Percentiles rank a stretch among this genome's conserved stretches.
Evolutionary conservation across 495 filamentous ascomycete genomes (phyloP).

Genomic region (Penicillium silybi): DNA sequence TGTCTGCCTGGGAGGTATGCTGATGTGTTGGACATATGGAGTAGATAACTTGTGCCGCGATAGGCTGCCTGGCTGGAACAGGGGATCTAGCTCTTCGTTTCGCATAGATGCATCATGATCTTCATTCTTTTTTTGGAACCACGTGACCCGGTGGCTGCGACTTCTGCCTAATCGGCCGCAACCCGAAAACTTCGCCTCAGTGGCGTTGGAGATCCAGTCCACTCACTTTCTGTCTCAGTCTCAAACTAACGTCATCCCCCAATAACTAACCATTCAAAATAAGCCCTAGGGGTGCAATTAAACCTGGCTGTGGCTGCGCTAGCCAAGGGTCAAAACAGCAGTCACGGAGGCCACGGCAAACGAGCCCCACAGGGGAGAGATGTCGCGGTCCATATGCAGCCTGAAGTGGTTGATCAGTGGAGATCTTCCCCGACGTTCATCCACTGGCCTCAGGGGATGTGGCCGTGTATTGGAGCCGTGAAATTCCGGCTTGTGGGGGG

Average conservation of each 20-base stretch:
- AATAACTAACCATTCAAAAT: not conserved
- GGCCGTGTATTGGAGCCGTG: not conserved
- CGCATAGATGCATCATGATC: no score
- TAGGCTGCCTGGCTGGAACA: no score
- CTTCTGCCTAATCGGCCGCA: conserved; percentile 1
- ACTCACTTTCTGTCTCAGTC: not conserved
- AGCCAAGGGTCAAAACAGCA: not conserved
- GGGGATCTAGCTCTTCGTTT: no score
- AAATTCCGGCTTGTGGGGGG: conserved; percentile 1
- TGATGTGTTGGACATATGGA: no score
- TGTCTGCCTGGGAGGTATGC: no score
- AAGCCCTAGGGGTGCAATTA: not conserved
- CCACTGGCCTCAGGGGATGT: conserved; percentile 1
- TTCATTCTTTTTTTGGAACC: conserved; percentile 9
- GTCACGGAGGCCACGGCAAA: not conserved
- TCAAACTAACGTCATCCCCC: conserved; percentile 1
- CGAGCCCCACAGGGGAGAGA: not conserved
- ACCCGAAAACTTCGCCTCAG: conserved; percentile 5
- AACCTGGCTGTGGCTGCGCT: not conserved
- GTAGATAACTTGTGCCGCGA: no score
- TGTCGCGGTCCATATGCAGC: not conserved
- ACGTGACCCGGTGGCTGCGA: conserved; percentile 1
- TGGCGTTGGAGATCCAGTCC: not conserved
- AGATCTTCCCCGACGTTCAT: conserved; percentile 4
- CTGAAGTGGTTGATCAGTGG: conserved; percentile 8